phyloP scores from a whole-genome alignment of 129 eudicot species.

The Logfia minima region DNA sequence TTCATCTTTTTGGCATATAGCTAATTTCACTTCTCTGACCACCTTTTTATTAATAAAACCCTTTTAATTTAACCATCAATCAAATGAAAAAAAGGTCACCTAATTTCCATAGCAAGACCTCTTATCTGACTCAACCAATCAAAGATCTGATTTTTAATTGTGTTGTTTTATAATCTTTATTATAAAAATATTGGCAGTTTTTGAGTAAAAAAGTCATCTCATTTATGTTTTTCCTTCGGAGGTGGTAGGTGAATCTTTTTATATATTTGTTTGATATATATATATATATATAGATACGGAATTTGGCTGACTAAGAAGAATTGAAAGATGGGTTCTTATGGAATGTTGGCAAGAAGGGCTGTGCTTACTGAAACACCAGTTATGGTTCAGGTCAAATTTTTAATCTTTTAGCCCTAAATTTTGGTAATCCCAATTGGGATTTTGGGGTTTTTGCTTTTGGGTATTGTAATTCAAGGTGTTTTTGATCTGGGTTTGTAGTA shows the following conservation, averaged over 20 bases:
- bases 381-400: slow-evolving; percentile 83
- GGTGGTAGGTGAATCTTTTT: slow-evolving; percentile 38
- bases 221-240: neutral
- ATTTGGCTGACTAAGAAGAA: slow-evolving; percentile 14
- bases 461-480: slow-evolving; percentile 20
- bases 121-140: neutral
- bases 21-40: neutral
- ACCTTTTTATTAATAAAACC: neutral
- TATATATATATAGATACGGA: slow-evolving; percentile 10
- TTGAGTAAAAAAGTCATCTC: neutral
- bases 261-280: neutral
- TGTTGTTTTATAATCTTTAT: too few relatives aligned
- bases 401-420: slow-evolving; percentile 23
- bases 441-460: slow-evolving; percentile 13
- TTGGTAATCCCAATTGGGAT: slow-evolving; percentile 2
- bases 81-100: neutral
- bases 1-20: slow-evolving; percentile 29
- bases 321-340: slow-evolving; percentile 73
- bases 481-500: slow-evolving; percentile 22
- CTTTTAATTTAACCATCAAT: neutral
- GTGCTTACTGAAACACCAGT: slow-evolving; percentile 72
- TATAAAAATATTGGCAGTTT: neutral
- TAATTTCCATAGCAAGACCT: too few relatives aligned
- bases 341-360: slow-evolving; percentile 82
- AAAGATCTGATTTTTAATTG: slow-evolving; percentile 14